Evolutionary conservation across 768 basidiomycete genomes (phyloP).

Genomic region (Pulveroboletus frians): DNA sequence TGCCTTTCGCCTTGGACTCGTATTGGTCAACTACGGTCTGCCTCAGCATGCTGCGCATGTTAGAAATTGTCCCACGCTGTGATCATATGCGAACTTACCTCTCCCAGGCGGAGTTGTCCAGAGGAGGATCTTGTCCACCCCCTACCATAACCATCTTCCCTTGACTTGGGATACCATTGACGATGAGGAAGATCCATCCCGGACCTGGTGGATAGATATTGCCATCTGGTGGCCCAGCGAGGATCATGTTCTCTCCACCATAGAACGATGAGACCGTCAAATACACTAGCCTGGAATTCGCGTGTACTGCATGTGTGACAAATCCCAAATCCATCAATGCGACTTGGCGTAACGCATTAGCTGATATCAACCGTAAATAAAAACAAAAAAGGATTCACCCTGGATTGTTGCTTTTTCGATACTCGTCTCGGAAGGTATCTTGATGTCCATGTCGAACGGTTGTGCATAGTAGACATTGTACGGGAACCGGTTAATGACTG

Average conservation of each 20-base stretch:
- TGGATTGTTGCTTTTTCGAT: conserved; percentile 40
- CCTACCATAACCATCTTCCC: conserved; percentile 67
- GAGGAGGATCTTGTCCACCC: conserved; percentile 53
- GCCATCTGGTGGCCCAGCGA: conserved; percentile 61
- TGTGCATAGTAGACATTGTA: conserved; percentile 42
- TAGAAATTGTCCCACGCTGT: background rate
- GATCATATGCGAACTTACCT: conserved; percentile 43
- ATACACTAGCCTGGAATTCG: conserved; percentile 72
- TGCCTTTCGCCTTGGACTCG: conserved; percentile 33
- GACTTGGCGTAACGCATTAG: conserved; percentile 38
- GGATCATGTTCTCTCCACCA: conserved; percentile 42
- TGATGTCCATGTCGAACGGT: conserved; percentile 42
- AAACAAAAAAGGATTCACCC: conserved; percentile 34
- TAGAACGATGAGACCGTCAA: conserved; percentile 43
- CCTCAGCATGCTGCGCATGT: conserved; percentile 40
- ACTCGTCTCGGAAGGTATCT: conserved; percentile 33
- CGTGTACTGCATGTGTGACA: conserved; percentile 72
- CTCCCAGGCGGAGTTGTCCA: conserved; percentile 49
- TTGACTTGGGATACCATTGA: conserved; percentile 58
- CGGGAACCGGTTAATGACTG: conserved; percentile 38
- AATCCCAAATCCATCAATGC: conserved; percentile 79
- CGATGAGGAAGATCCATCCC: conserved; percentile 68
- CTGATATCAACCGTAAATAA: background rate
- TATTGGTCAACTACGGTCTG: conserved; percentile 48
- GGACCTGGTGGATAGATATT: conserved; percentile 77